Conservation (phyloP, 2,329 filamentous ascomycete genomes). For the Leptographium galeiforme region DNA sequence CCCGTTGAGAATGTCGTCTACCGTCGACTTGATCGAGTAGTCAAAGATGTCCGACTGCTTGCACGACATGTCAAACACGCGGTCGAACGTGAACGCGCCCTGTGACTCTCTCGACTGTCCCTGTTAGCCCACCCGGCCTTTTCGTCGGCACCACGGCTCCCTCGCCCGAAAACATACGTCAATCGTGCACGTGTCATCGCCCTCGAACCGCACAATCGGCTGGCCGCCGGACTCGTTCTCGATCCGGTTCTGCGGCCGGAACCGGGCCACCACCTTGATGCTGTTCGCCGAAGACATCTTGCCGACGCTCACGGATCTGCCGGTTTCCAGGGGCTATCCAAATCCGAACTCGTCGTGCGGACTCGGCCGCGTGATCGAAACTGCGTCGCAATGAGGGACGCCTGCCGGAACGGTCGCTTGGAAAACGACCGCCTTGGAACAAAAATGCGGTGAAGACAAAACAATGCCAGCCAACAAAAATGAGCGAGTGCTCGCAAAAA, state of each 20-base stretch:
- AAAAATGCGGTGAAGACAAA: not conserved
- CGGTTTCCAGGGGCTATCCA: not conserved
- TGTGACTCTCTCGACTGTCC: constrained; percentile 67
- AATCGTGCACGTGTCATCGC: constrained; percentile 76
- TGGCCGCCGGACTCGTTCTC: constrained; percentile 84
- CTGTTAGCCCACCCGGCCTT: constrained; percentile 13
- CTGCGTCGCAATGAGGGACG: not conserved
- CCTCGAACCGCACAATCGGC: constrained; percentile 79
- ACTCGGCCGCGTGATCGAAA: not conserved
- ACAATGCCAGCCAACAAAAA: not conserved
- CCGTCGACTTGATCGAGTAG: constrained; percentile 89
- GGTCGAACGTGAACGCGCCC: constrained; percentile 90
- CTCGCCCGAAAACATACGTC: constrained; percentile 46
- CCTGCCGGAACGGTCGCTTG: too few species aligned
- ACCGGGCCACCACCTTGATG: constrained; percentile 90
- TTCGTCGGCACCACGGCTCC: not conserved
- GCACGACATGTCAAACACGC: constrained; percentile 90
- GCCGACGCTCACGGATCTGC: constrained; percentile 14
- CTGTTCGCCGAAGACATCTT: constrained; percentile 46
- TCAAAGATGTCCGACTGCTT: constrained; percentile 91
- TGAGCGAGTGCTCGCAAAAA: not conserved
- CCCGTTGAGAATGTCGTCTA: constrained; percentile 95
- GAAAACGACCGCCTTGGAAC: not conserved
- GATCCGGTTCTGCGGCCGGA: constrained; percentile 91
- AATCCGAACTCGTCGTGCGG: not conserved